Conservation (phyloP, 345 rosid genomes). For the Pugionium dolabratum region DNA sequence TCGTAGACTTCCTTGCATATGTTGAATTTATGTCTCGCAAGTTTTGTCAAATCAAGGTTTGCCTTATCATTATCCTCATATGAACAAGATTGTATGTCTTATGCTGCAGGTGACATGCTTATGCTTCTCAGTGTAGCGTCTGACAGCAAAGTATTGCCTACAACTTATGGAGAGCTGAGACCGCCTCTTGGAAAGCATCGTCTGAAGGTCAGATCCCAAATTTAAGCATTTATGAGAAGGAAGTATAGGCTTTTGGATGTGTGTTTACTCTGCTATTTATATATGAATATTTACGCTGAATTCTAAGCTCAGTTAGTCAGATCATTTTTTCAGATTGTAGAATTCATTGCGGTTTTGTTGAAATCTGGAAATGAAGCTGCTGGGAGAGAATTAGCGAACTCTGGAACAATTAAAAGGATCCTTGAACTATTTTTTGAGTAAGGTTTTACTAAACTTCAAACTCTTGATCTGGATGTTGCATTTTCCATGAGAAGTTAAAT, state of each 20-base stretch:
- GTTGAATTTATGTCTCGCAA: slow-evolving; percentile 26
- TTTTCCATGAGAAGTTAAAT: slow-evolving; percentile 10
- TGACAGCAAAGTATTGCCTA: slow-evolving; percentile 83
- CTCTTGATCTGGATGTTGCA: slow-evolving; percentile 7
- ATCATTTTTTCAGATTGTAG: slow-evolving; percentile 68
- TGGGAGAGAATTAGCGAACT: slow-evolving; percentile 71
- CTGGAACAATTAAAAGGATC: slow-evolving; percentile 73
- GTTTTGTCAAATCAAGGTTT: slow-evolving; percentile 14
- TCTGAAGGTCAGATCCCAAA: slow-evolving; percentile 61
- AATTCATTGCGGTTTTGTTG: slow-evolving; percentile 91
- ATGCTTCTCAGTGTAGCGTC: slow-evolving; percentile 67
- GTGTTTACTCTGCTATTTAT: not conserved
- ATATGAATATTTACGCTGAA: not conserved
- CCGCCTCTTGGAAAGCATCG: slow-evolving; percentile 99
- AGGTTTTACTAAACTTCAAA: slow-evolving; percentile 35
- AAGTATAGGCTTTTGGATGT: not conserved
- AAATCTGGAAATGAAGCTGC: slow-evolving; percentile 81
- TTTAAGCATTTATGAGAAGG: slow-evolving; percentile 5
- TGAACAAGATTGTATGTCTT: slow-evolving; percentile 34
- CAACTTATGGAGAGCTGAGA: slow-evolving; percentile 89
- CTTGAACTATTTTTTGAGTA: slow-evolving; percentile 89
- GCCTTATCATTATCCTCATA: slow-evolving; percentile 21
- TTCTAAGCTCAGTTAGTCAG: slow-evolving; percentile 3
- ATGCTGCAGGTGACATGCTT: slow-evolving; percentile 69
- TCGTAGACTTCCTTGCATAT: slow-evolving; percentile 21